phyloP scores from a whole-genome alignment of 2,329 filamentous ascomycete species.

The Alternaria metachromatica region DNA sequence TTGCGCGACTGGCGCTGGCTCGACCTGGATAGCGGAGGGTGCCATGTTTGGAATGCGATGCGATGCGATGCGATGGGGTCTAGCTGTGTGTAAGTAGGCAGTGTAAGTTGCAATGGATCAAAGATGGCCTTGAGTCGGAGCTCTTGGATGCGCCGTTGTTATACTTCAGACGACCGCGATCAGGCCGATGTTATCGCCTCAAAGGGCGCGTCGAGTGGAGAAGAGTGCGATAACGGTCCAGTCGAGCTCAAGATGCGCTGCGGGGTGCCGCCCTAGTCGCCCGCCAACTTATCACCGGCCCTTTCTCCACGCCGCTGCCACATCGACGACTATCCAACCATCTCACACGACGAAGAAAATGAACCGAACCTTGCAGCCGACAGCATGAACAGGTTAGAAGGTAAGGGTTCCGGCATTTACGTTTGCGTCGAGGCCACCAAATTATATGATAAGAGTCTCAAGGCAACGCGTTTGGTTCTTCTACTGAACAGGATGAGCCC shows the following conservation, averaged over 20 bases:
- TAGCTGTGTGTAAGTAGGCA: background rate
- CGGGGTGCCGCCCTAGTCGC: background rate
- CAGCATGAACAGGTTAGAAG: background rate
- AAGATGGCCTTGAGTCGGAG: background rate
- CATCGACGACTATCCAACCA: background rate
- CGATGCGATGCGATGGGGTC: background rate
- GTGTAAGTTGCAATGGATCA: background rate
- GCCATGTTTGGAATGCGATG: constrained; percentile 30
- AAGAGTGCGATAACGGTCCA: background rate
- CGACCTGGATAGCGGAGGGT: constrained; percentile 35
- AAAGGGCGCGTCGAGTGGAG: background rate
- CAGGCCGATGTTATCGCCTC: background rate
- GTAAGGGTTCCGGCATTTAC: too few species aligned
- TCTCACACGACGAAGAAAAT: background rate
- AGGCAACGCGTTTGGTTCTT: background rate
- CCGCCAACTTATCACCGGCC: background rate
- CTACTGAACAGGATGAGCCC: background rate
- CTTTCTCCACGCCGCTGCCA: background rate
- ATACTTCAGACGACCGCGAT: background rate
- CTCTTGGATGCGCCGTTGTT: background rate
- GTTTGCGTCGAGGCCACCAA: too few species aligned
- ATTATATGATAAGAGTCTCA: too few species aligned
- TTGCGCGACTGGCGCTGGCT: constrained; percentile 11
- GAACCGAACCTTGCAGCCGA: background rate
- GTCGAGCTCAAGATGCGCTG: background rate